Evolutionary conservation across 1,284 basidiomycete species (phyloP), one percentile per base, ranked within the genome.

Genomic region (Cystobasidium slooffiae): DNA sequence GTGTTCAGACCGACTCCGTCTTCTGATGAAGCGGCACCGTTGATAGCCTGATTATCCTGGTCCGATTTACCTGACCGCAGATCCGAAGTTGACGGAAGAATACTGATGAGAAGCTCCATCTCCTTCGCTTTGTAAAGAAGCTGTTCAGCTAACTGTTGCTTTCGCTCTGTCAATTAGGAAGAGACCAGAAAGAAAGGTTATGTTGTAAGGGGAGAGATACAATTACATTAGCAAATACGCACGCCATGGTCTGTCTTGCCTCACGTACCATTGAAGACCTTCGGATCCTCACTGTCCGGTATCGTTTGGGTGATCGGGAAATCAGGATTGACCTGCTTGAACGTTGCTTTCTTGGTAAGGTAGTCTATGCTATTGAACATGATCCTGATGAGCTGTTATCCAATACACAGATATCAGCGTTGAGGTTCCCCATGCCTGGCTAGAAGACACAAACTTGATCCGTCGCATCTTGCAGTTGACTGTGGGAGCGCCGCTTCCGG

Each of bases 101-200:
- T 88, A 72, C 90, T 86, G 53, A 93, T 91, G 61, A 93, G 85
- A 77, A 87, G 89, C 78, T 93, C 89, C 56, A 93, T 86, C 80
- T 93, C 91, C 79, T 93, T 93, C 18, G 91, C 91, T 80, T 93
- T 93, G 44, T 88, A 85, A 55, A 93, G 86, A 52, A 93, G 84
- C 78, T 93, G 91, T 20, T 86, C 84, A 3, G 92, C 90, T 18
- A 93, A 87, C 81, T 93, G 91, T 76, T 87, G 88, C 81, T 89
- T 88, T 82, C 91, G 92, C 8, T 87, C 91, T 92, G 78, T 51
- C 41, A 22, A 22, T 14, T 44, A 20, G 4, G 43, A 39, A 58
- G 63, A 24, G 39, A 52, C 24, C 20, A 37, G 10, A 44, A 18
- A 16, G 18, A 43, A 62, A 37, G 46, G 46, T 47, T 62, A 18